Percentiles rank a stretch among this genome's conserved stretches.
Evolutionary conservation across 2,329 filamentous ascomycete species (phyloP).

Genomic region (Colletotrichum sp.): DNA sequence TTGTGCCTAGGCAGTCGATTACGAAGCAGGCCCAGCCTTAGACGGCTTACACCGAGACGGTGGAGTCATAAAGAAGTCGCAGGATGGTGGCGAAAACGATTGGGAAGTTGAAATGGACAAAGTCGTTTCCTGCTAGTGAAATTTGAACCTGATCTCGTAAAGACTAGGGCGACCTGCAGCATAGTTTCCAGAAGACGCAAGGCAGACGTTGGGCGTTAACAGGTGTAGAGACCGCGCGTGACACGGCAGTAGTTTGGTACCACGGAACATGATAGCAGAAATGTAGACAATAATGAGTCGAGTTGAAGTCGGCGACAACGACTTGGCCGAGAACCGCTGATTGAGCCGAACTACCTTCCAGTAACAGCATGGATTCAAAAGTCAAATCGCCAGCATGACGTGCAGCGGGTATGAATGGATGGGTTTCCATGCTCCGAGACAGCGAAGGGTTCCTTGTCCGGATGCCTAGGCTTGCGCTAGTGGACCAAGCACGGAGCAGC

Average conservation of each 20-base stretch:
- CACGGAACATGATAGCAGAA: neutral
- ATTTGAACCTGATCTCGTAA: neutral
- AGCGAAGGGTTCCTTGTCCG: neutral
- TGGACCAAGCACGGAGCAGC: neutral
- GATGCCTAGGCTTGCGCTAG: neutral
- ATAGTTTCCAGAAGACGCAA: neutral
- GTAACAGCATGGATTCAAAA: neutral
- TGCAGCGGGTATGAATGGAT: neutral
- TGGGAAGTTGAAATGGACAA: neutral
- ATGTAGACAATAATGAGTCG: neutral
- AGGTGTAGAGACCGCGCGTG: neutral
- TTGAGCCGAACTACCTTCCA: neutral
- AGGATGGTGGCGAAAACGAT: neutral
- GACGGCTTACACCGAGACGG: neutral
- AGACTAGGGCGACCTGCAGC: neutral
- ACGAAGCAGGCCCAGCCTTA: neutral
- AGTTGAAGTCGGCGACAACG: neutral
- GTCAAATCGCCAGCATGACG: neutral
- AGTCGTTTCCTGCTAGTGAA: neutral
- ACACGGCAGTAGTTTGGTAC: neutral
- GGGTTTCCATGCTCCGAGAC: neutral
- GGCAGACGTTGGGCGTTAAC: neutral
- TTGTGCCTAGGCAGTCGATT: neutral
- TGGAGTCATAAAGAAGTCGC: neutral
- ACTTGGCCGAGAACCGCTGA: neutral